Evolutionary conservation across 2,329 filamentous ascomycete species (phyloP).

Genomic region (Amphichorda felina): DNA sequence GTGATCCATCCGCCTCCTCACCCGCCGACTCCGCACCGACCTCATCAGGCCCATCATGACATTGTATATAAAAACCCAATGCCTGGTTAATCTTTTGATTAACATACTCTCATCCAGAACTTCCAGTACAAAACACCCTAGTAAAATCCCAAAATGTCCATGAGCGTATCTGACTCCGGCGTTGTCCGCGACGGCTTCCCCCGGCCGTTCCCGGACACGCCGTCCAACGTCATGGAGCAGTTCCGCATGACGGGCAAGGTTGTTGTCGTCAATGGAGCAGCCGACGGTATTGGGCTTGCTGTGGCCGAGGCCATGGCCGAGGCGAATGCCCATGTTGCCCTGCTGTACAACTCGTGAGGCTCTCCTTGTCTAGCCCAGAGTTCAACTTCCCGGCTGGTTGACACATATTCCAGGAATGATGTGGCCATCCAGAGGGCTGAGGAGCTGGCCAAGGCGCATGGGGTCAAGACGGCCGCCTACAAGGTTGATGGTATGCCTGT

Average conservation of each 20-base stretch:
- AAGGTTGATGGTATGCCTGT: conserved; percentile 24
- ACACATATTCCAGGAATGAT: conserved; percentile 9
- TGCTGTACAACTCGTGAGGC: conserved; percentile 19
- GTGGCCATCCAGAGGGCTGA: conserved; percentile 22
- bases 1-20: too few species aligned
- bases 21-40: too few species aligned
- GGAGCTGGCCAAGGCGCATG: conserved; percentile 17
- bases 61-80: too few species aligned
- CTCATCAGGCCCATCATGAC: too few species aligned
- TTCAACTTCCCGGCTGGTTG: neutral
- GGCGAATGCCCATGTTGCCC: conserved; percentile 25
- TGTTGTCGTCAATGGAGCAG: conserved; percentile 30
- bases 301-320: conserved; percentile 33
- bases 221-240: conserved; percentile 30
- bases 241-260: conserved; percentile 27
- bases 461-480: conserved; percentile 25
- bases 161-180: conserved; percentile 18
- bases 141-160: conserved; percentile 25
- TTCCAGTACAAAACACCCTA: too few species aligned
- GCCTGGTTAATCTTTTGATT: too few species aligned
- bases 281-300: conserved; percentile 30
- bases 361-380: neutral
- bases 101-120: too few species aligned
- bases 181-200: conserved; percentile 16
- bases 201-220: conserved; percentile 19